These are phyloP conservation scores for Wickerhamomyces hampshirensis DNA, from an alignment of 805 yeast genomes.

Conservation along the genomic window DNA sequence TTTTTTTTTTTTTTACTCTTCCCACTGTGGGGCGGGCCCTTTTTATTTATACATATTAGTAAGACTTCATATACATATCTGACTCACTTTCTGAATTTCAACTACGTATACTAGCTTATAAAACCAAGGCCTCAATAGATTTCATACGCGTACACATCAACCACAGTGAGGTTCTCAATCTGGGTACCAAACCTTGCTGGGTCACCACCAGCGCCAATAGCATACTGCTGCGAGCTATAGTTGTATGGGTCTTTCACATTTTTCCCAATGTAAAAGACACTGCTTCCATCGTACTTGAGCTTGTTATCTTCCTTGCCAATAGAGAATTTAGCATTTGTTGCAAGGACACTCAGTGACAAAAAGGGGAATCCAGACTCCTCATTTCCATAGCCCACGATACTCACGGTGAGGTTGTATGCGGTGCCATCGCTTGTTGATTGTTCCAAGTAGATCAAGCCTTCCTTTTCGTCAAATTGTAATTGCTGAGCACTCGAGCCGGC, in stretches of 20 bases:
- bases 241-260: slow-evolving; percentile 40
- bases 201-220: slow-evolving; percentile 26
- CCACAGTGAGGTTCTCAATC: neutral
- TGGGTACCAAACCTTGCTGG: neutral
- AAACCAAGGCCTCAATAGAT: neutral
- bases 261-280: slow-evolving; percentile 36
- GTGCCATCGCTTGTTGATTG: neutral
- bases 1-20: too few relatives aligned
- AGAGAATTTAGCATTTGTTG: slow-evolving; percentile 9
- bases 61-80: too few relatives aligned
- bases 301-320: slow-evolving; percentile 13
- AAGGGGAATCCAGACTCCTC: slow-evolving; percentile 10
- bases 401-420: slow-evolving; percentile 5
- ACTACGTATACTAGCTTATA: neutral
- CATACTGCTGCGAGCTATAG: slow-evolving; percentile 28
- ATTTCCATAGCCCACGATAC: slow-evolving; percentile 1
- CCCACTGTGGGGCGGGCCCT: too few relatives aligned
- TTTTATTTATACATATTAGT: too few relatives aligned
- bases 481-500: slow-evolving; percentile 9
- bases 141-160: neutral
- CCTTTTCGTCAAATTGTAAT: slow-evolving; percentile 2
- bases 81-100: too few relatives aligned
- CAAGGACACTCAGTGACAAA: slow-evolving; percentile 8
- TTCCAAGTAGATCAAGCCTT: slow-evolving; percentile 7
- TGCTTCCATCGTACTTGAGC: slow-evolving; percentile 24